phyloP scores from a whole-genome alignment of 768 basidiomycete genomes.

The Auricularia cornea region DNA sequence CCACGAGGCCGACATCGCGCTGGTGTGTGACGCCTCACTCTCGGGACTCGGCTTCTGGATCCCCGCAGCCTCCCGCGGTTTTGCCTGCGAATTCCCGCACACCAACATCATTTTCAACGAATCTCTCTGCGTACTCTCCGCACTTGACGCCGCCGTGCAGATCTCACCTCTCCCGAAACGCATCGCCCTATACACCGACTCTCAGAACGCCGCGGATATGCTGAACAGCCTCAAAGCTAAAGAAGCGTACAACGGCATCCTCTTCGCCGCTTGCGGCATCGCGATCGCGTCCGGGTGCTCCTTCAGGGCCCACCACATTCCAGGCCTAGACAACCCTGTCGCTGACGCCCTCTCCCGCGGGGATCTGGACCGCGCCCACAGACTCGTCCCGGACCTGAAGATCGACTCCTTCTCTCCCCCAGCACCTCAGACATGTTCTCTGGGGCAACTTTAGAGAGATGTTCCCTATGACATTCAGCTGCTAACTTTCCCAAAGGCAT shows the following conservation, averaged over 20 bases:
- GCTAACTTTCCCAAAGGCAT: no score
- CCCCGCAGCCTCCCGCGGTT: slow-evolving; percentile 5
- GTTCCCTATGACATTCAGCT: no score
- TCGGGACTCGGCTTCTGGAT: slow-evolving; percentile 16
- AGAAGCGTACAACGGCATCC: slow-evolving; percentile 19
- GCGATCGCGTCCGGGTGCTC: slow-evolving; percentile 8
- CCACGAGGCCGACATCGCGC: slow-evolving; percentile 3
- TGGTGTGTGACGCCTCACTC: slow-evolving; percentile 17
- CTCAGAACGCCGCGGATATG: slow-evolving; percentile 17
- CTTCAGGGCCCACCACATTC: slow-evolving; percentile 20
- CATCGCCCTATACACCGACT: slow-evolving; percentile 18
- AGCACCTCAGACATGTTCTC: no score
- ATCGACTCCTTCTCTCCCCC: not conserved
- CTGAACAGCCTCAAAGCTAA: slow-evolving; percentile 15
- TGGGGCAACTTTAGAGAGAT: no score
- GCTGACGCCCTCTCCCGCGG: slow-evolving; percentile 26
- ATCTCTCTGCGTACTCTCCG: slow-evolving; percentile 4
- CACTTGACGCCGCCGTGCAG: not conserved
- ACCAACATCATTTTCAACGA: slow-evolving; percentile 3
- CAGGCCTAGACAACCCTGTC: slow-evolving; percentile 17
- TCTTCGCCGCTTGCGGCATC: slow-evolving; percentile 14
- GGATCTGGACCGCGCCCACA: not conserved
- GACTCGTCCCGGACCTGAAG: not conserved
- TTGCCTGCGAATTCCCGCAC: not conserved
- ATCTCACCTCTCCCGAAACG: slow-evolving; percentile 1